Evolutionary conservation across 1,284 basidiomycete species (phyloP), one percentile per base, ranked within the genome.

Genomic region (Wallemia mellicola): DNA sequence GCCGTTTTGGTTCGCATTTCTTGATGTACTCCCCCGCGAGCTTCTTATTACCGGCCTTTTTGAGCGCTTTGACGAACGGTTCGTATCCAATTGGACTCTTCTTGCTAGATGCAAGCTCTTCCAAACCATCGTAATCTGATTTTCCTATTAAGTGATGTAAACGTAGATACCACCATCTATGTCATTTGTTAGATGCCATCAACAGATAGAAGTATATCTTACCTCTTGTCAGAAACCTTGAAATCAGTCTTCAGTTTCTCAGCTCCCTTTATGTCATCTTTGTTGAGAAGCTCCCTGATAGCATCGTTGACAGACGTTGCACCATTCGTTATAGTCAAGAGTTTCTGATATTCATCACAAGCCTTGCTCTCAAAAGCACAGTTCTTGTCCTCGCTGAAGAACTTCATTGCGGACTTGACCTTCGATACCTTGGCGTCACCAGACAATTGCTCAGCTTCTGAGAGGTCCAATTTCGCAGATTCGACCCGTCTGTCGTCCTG

Each of bases 21-120:
- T 79, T 70, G 19, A 94, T 83, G 67, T 81, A 94, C 2, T 71
- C 63, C 0, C 78, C 72, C 1, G 86, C 89, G 66, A 91, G 81
- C 61, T 78, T 81, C 2, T 73, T 65, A 65, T 85, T 76, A 0
- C 81, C 83, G 59, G 79, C 78, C 58, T 78, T 74, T 24, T 85
- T 75, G 28, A 87, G 74, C 68, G 86, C 79, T 58, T 78, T 79
- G 22, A 94, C 89, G 68, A 92, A 94, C 0, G 84, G 79, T 68
- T 92, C 87, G 66, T 91, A 96, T 1, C 94, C 92, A 62, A 96
- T 94, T 0, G 94, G 91, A 68, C 83, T 87, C 64, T 86, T 79
- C 69, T 81, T 88, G 55, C 80, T 81, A 65, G 80, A 82, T 0
- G 86, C 78, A 67, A 94, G 91, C 0, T 74, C 67, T 60, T 94